These are phyloP conservation scores for Euphorbia pulcherrima DNA, from an alignment of 345 rosid genomes.

Conservation along the genomic window DNA sequence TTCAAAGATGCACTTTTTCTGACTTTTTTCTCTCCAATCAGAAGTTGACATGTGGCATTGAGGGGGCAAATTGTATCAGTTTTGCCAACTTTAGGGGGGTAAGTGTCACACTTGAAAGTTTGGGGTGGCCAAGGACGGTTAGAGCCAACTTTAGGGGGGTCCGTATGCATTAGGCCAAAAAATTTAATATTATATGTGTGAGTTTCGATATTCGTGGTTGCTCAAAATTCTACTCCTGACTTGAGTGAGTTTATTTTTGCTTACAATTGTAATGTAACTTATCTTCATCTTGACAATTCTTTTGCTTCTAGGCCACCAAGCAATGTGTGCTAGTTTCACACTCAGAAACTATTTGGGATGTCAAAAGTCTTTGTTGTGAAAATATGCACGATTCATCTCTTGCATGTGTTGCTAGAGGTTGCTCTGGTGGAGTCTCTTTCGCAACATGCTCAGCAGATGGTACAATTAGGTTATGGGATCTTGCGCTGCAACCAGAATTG, in stretches of 20 bases:
- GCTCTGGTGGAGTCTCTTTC: slow-evolving; percentile 75
- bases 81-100: too few relatives aligned
- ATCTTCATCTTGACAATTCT: slow-evolving; percentile 21
- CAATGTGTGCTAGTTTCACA: slow-evolving; percentile 63
- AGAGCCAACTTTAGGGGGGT: too few relatives aligned
- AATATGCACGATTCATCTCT: slow-evolving; percentile 63
- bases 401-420: slow-evolving; percentile 76
- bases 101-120: too few relatives aligned
- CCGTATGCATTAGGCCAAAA: too few relatives aligned
- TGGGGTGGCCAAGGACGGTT: too few relatives aligned
- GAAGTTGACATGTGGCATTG: too few relatives aligned
- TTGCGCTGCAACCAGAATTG: slow-evolving; percentile 42
- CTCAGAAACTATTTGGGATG: slow-evolving; percentile 75
- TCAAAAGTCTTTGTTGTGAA: slow-evolving; percentile 76
- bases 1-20: too few relatives aligned
- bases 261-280: slow-evolving; percentile 17
- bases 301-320: slow-evolving; percentile 53
- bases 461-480: slow-evolving; percentile 79
- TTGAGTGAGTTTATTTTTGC: slow-evolving; percentile 18
- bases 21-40: too few relatives aligned
- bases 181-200: slow-evolving; percentile 6
- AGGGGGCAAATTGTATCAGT: too few relatives aligned
- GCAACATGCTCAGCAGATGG: slow-evolving; percentile 89
- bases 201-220: slow-evolving; percentile 4
- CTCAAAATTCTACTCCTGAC: slow-evolving; percentile 10